Evolutionary conservation across 2,329 filamentous ascomycete species (phyloP).

Genomic region (Claviceps cyperi): DNA sequence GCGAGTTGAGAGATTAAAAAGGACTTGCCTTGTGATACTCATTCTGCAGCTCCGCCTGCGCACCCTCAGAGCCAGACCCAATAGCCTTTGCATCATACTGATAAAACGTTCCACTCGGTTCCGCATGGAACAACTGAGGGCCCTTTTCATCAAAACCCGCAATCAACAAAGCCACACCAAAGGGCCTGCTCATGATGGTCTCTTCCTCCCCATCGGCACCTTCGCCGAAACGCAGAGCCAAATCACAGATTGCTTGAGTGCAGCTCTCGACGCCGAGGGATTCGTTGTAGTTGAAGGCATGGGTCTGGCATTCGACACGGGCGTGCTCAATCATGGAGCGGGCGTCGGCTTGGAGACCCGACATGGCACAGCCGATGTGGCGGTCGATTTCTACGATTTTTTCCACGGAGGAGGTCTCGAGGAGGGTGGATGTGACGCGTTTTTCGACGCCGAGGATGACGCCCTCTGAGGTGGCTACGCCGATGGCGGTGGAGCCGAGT

Average conservation of each 20-base stretch:
- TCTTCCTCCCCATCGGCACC: conserved; percentile 95
- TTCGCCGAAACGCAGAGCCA: conserved; percentile 92
- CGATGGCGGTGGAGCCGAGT: conserved; percentile 94
- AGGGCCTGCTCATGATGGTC: conserved; percentile 95
- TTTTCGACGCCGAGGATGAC: conserved; percentile 97
- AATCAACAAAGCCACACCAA: conserved; percentile 91
- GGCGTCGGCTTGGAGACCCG: conserved; percentile 90
- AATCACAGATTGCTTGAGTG: conserved; percentile 96
- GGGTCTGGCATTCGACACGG: conserved; percentile 91
- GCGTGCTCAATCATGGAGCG: conserved; percentile 97
- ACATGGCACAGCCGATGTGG: conserved; percentile 99
- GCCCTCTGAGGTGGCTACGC: conserved; percentile 87
- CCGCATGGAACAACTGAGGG: conserved; percentile 91
- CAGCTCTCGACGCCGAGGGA: conserved; percentile 89
- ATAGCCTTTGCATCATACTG: conserved; percentile 98
- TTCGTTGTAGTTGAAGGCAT: conserved; percentile 97
- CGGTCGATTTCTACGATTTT: conserved; percentile 99
- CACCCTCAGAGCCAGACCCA: conserved; percentile 90
- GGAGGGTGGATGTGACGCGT: conserved; percentile 91
- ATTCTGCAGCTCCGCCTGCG: conserved; percentile 94
- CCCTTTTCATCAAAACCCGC: conserved; percentile 96
- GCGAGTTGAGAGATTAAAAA: no score
- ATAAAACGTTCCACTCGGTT: conserved; percentile 97
- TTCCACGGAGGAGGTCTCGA: conserved; percentile 95
- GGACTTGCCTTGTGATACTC: conserved; percentile 76